A percentile compares a stretch with the other conserved stretches of the same genome.
Evolutionary conservation across 805 yeast genomes (phyloP).

Genomic region (Saccharomycopsis javanensis): DNA sequence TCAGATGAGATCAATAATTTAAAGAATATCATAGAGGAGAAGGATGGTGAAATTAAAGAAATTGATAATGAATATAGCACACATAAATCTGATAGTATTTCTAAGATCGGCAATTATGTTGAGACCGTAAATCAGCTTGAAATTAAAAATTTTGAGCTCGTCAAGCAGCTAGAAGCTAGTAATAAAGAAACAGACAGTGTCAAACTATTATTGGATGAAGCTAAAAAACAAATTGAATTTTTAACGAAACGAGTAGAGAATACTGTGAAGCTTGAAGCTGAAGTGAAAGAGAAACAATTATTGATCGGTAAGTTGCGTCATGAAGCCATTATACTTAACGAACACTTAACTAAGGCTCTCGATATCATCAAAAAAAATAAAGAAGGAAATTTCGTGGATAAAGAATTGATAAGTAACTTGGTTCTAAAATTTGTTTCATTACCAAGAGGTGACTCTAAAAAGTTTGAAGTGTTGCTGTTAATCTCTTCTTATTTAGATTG

Average conservation of each 20-base stretch:
- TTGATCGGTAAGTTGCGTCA: constrained; percentile 86
- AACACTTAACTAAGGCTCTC: constrained; percentile 89
- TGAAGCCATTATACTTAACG: constrained; percentile 88
- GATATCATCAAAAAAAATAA: constrained; percentile 72
- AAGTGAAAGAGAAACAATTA: constrained; percentile 59
- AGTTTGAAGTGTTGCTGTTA: constrained; percentile 82
- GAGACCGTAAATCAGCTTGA: neutral
- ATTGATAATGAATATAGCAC: constrained; percentile 1
- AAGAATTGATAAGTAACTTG: constrained; percentile 79
- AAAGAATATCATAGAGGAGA: constrained; percentile 21
- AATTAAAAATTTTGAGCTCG: neutral
- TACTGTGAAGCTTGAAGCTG: constrained; percentile 38
- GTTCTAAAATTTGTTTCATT: constrained; percentile 74
- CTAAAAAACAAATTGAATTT: neutral
- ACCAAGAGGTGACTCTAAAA: constrained; percentile 89
- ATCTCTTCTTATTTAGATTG: constrained; percentile 77
- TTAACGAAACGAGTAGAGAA: constrained; percentile 17
- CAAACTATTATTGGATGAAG: neutral
- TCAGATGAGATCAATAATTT: constrained; percentile 3
- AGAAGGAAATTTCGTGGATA: constrained; percentile 70
- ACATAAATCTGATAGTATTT: neutral
- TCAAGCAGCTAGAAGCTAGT: neutral
- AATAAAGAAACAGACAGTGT: neutral
- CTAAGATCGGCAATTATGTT: neutral
- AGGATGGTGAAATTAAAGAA: constrained; percentile 19